Evolutionary conservation across 768 basidiomycete genomes (phyloP), one percentile per base, ranked within the genome.

Genomic region (Termitomyces titanicus): DNA sequence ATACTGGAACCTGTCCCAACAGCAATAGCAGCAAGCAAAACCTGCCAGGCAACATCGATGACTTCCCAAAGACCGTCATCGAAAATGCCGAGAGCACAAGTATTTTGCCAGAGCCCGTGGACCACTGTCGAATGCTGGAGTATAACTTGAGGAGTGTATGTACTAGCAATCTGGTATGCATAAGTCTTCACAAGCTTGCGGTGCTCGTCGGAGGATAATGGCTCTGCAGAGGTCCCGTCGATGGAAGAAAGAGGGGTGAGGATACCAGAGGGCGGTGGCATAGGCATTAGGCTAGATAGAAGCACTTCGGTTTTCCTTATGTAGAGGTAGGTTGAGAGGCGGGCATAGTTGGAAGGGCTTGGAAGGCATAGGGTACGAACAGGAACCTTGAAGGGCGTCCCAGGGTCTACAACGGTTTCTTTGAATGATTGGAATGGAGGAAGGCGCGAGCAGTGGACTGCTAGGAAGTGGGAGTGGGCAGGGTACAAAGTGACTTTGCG

Each of bases 21-120:
- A 24, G 80, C 76, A 66, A 86, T 72, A 25, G 85, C 85, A 8
- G 75, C 77, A n/a, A 88, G 70, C 13, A 89, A 68, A 37, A 86
- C 74, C 63, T 82, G 79, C 86, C 88, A 92, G 40, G 83, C 79
- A 39, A 79, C 66, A 56, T 89, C 85, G 56, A 92, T 77, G 18
- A 77, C 76, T 22, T 78, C 75, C 88, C 88, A 92, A 42, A 92
- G 70, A 20, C 73, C 73, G 33, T 80, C 77, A 60, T 90, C 85
- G 49, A 78, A 80, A 2, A 91, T 68, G 3, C 88, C 88, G n/a
- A 92, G 74, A 20, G 80, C 79, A 56, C 82, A 84, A 3, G 79
- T 80, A 64, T 92, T 91, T 55, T 80, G 75, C 87, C 88, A 92
- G 31, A 91, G 67, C 7, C 85, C 88, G 53, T 84, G 79, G 35